Percentiles rank a stretch among this genome's conserved stretches.
These are phyloP conservation scores for Stentor roeselii DNA, from an alignment of 73 alveolate species.

Conservation along the genomic window DNA sequence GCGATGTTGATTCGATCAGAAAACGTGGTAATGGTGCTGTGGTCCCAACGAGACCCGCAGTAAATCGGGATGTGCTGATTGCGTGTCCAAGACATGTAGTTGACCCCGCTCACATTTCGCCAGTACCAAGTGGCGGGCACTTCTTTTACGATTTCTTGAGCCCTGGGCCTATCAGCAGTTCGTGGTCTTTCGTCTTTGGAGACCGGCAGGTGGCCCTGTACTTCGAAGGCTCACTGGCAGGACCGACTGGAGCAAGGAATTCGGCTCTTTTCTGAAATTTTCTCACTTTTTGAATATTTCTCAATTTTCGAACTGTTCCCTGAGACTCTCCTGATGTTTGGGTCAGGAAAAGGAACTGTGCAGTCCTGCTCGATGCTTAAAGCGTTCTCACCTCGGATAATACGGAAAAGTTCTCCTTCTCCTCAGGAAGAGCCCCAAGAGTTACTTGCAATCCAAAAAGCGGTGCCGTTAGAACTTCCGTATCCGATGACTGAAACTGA, in stretches of 20 bases:
- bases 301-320: constrained; percentile 25
- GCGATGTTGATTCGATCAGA: constrained; percentile 84
- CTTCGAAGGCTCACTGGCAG: not conserved
- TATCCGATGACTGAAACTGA: constrained; percentile 83
- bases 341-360: constrained; percentile 35
- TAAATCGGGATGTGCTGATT: constrained; percentile 72
- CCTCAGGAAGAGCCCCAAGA: constrained; percentile 95
- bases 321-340: constrained; percentile 38
- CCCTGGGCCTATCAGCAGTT: constrained; percentile 46
- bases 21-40: constrained; percentile 71
- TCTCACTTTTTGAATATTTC: not conserved
- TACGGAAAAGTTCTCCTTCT: constrained; percentile 78
- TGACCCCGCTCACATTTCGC: constrained; percentile 67
- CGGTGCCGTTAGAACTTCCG: constrained; percentile 71
- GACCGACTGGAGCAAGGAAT: constrained; percentile 3
- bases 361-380: constrained; percentile 54
- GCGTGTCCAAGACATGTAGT: constrained; percentile 69
- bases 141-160: constrained; percentile 33
- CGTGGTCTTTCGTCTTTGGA: not conserved
- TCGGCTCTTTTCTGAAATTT: constrained; percentile 9
- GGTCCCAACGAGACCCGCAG: constrained; percentile 90
- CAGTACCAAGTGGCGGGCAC: constrained; percentile 68
- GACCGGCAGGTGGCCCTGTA: not conserved
- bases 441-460: constrained; percentile 83
- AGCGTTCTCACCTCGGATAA: constrained; percentile 66